Conservation (phyloP, 208 protist species). For the Crithidia acanthocephali region DNA sequence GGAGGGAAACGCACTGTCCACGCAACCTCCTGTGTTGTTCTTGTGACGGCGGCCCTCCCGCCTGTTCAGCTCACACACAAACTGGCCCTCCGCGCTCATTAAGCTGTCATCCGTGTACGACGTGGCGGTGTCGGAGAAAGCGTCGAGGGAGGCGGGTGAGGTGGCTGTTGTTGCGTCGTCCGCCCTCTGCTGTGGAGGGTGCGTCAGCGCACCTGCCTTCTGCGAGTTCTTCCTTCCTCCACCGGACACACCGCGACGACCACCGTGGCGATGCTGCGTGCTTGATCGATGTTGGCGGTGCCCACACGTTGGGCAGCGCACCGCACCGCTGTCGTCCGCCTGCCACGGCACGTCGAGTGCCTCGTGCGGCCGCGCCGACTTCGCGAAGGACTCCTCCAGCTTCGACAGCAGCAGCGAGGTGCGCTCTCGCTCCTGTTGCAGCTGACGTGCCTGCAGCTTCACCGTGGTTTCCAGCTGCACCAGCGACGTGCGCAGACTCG, state of each 20-base stretch:
- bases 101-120: slow-evolving; percentile 17
- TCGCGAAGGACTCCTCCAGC: slow-evolving; percentile 38
- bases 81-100: slow-evolving; percentile 8
- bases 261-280: background rate
- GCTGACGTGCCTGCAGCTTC: slow-evolving; percentile 53
- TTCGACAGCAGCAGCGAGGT: slow-evolving; percentile 34
- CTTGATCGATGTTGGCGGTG: background rate
- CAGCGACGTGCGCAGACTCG: slow-evolving; percentile 43
- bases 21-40: background rate
- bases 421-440: slow-evolving; percentile 53
- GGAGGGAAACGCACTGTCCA: background rate
- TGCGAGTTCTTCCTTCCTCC: no score
- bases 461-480: slow-evolving; percentile 51
- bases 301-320: slow-evolving; percentile 10
- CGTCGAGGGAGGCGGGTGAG: background rate
- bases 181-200: no score
- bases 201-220: no score
- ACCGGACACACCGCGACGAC: no score
- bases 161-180: background rate
- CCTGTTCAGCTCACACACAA: background rate
- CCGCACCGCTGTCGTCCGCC: background rate
- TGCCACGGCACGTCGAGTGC: background rate
- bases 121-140: slow-evolving; percentile 14
- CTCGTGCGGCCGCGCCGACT: background rate
- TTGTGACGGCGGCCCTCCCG: background rate